Evolutionary conservation across 805 yeast species (phyloP), one percentile per base, ranked within the genome.

Genomic region (Clavispora fructus): DNA sequence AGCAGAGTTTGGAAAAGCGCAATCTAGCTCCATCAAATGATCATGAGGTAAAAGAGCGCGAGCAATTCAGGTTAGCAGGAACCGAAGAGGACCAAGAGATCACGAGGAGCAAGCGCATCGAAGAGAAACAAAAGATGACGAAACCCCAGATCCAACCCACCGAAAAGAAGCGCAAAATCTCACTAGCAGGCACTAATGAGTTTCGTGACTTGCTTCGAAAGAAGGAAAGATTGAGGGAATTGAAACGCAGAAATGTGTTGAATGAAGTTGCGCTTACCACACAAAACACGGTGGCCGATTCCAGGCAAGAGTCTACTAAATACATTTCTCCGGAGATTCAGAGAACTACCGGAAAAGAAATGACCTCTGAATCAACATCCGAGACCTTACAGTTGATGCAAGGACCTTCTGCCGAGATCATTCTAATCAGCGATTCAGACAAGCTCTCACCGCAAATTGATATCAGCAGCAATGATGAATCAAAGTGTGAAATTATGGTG

Each of bases 181-280:
- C 13, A 5, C 40, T 46, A 1, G 40, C 43, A 1, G 54, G 48
- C 8, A 37, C 44, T n/a, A 51, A 46, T 1, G 53, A 51, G 27
- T 40, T 42, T 28, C 17, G 29, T 16, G 10, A 40, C 14, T 42
- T 40, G n/a, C 45, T 44, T 4, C 16, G 40, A 16, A 35, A 40
- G 27, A 44, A 46, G 17, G 11, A 27, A 14, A 37, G 17, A 35
- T 42, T 46, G 33, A 37, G 47, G 23, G 41, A 39, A 38, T 39
- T 13, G 23, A 32, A 41, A 28, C 23, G 13, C 25, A 33, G 13
- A 11, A 31, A 9, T 10, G 37, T 17, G 2, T 16, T 17, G 25
- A 17, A 9, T 7, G 37, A 33, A 11, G 16, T 16, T 4, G n/a
- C 37, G 9, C n/a, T 25, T 10, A 32, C 19, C 7, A 6, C 32